A percentile compares a stretch with the other conserved stretches of the same genome.
These are phyloP conservation scores for Didymella sp. DNA, from an alignment of 2,329 filamentous ascomycete genomes.

Conservation along the genomic window DNA sequence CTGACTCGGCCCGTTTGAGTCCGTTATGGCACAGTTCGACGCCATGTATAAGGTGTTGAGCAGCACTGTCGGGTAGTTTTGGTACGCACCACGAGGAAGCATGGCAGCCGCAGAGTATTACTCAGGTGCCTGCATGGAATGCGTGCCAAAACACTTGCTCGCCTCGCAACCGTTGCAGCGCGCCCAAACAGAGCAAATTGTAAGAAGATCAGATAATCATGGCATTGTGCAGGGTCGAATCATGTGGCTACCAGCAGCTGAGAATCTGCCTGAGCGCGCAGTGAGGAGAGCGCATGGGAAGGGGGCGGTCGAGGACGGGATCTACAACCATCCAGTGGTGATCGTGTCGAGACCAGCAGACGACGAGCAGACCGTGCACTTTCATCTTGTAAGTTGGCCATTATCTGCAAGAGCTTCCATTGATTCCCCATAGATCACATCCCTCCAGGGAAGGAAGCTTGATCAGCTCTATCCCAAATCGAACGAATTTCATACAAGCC, in stretches of 20 bases:
- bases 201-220: constrained; percentile 22
- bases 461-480: constrained; percentile 42
- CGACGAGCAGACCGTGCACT: constrained; percentile 37
- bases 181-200: constrained; percentile 23
- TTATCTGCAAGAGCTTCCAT: background rate
- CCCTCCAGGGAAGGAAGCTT: constrained; percentile 44
- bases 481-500: constrained; percentile 43
- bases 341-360: constrained; percentile 42
- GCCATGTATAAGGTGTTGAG: constrained; percentile 13
- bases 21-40: constrained; percentile 1
- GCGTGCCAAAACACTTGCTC: constrained; percentile 9
- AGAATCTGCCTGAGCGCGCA: constrained; percentile 36
- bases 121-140: constrained; percentile 8
- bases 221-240: constrained; percentile 37
- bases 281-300: constrained; percentile 42
- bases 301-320: constrained; percentile 41
- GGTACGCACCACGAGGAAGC: background rate
- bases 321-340: constrained; percentile 46
- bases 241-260: constrained; percentile 43
- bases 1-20: constrained; percentile 9
- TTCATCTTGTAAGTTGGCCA: constrained; percentile 42
- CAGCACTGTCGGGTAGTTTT: background rate
- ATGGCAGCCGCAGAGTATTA: constrained; percentile 20
- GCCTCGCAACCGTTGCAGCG: constrained; percentile 10
- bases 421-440: constrained; percentile 41